Evolutionary conservation across 2,329 filamentous ascomycete genomes (phyloP).

Genomic region (Lasiodiplodia gonubiensis): DNA sequence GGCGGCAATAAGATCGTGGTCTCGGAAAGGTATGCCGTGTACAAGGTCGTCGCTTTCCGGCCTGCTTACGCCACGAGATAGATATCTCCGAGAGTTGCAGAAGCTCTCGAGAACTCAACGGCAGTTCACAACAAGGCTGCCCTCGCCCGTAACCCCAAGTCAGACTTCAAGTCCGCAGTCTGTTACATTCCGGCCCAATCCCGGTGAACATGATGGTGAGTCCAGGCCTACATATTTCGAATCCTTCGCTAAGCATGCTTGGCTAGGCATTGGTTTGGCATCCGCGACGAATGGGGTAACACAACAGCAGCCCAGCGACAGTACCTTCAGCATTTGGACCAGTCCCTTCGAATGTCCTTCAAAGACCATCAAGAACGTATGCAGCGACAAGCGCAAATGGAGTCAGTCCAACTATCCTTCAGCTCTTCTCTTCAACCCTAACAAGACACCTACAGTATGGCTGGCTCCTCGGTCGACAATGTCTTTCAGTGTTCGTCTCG

Average conservation of each 20-base stretch:
- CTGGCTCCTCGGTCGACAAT: not conserved
- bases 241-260: not conserved
- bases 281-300: not conserved
- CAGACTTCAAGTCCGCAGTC: not conserved
- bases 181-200: not conserved
- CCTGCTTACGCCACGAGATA: not conserved
- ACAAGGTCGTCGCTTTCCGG: too few relatives aligned
- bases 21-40: not conserved
- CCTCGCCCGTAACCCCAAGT: not conserved
- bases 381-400: not conserved
- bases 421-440: not conserved
- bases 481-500: conserved; percentile 1
- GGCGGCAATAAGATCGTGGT: not conserved
- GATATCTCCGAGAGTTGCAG: conserved; percentile 13
- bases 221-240: not conserved
- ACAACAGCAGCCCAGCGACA: not conserved
- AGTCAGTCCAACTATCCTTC: not conserved
- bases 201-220: not conserved
- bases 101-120: not conserved
- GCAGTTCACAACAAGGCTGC: not conserved
- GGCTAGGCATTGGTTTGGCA: not conserved
- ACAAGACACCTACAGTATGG: not conserved
- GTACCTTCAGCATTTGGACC: not conserved
- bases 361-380: not conserved
- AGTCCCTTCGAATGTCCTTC: not conserved